These are phyloP conservation scores for Casuarina cunninghamiana DNA, from an alignment of 306 rosid species.

Conservation along the genomic window DNA sequence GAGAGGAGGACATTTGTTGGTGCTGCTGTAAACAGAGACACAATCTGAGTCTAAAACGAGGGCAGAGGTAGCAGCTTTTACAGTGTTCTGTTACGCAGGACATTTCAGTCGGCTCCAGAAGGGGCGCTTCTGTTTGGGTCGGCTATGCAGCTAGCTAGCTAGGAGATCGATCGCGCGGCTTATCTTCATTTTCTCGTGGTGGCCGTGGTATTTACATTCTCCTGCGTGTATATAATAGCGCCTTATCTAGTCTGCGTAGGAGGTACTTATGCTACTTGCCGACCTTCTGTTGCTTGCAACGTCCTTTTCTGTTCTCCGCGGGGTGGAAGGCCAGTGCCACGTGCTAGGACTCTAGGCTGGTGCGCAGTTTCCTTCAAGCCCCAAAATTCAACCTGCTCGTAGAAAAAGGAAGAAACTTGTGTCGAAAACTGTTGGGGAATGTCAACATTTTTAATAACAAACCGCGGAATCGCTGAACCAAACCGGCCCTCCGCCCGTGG, in stretches of 20 bases:
- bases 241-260: not conserved
- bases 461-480: too few species aligned
- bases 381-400: not conserved
- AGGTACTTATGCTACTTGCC: not conserved
- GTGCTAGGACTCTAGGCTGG: not conserved
- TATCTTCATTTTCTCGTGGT: too few species aligned
- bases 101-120: conserved; percentile 60
- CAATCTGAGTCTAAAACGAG: conserved; percentile 62
- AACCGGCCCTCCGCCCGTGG: too few species aligned
- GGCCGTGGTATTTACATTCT: not conserved
- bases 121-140: conserved; percentile 31
- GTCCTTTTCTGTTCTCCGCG: not conserved
- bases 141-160: conserved; percentile 27
- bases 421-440: too few species aligned
- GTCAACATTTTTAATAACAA: too few species aligned
- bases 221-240: not conserved
- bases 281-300: not conserved
- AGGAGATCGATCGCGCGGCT: conserved; percentile 36
- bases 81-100: conserved; percentile 74
- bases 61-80: conserved; percentile 63
- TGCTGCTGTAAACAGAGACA: conserved; percentile 32
- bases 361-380: not conserved
- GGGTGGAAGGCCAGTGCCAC: not conserved
- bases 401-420: not conserved
- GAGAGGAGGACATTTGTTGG: conserved; percentile 33